These are phyloP conservation scores for Metschnikowia shivogae DNA, from an alignment of 805 yeast species.

Conservation along the genomic window DNA sequence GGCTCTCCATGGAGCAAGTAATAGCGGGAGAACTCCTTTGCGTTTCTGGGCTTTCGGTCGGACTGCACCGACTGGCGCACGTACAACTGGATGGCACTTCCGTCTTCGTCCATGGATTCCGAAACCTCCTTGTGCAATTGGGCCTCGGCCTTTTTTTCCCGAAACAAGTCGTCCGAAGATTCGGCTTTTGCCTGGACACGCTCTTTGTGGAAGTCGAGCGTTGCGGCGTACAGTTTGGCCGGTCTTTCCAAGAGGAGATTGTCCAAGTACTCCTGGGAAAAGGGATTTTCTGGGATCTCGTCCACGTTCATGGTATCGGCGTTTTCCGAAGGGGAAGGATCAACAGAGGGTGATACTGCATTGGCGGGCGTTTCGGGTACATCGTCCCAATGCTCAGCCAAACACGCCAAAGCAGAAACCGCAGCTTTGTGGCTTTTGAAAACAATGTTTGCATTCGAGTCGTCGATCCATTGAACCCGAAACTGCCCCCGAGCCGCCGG, in stretches of 20 bases:
- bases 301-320: not conserved
- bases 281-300: not conserved
- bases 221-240: slow-evolving; percentile 39
- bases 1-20: slow-evolving; percentile 73
- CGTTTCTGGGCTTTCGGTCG: slow-evolving; percentile 56
- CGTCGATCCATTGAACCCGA: slow-evolving; percentile 64
- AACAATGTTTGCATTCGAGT: slow-evolving; percentile 51
- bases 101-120: slow-evolving; percentile 36
- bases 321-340: no score
- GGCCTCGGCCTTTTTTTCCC: slow-evolving; percentile 12
- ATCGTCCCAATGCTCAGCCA: slow-evolving; percentile 25
- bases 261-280: slow-evolving; percentile 19
- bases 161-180: slow-evolving; percentile 11
- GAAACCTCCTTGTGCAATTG: slow-evolving; percentile 2
- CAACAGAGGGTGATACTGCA: no score
- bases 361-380: slow-evolving; percentile 3
- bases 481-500: slow-evolving; percentile 30
- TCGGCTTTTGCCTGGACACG: slow-evolving; percentile 15
- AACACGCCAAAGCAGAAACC: slow-evolving; percentile 29
- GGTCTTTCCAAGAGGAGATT: slow-evolving; percentile 33
- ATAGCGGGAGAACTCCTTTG: slow-evolving; percentile 57
- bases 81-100: slow-evolving; percentile 31
- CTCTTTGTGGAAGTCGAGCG: slow-evolving; percentile 31
- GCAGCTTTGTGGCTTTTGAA: slow-evolving; percentile 45
- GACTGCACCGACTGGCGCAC: slow-evolving; percentile 49